These are phyloP conservation scores for Solanum tacnaense DNA, from an alignment of 257 asterid genomes.

Conservation along the genomic window DNA sequence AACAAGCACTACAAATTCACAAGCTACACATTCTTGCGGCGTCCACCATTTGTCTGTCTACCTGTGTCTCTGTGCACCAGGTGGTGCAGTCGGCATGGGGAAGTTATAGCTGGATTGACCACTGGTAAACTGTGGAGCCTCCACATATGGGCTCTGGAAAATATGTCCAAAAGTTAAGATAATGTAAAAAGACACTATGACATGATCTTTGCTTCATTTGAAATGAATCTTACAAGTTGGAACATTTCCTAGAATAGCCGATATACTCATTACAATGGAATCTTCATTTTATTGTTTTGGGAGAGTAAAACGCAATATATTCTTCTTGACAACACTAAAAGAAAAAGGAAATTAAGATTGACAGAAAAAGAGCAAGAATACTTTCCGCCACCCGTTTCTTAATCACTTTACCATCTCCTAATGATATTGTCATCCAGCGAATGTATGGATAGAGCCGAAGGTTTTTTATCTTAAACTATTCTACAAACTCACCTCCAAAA, in stretches of 20 bases:
- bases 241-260: neutral
- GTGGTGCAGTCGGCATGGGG: slow-evolving; percentile 95
- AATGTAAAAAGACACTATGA: neutral
- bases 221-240: neutral
- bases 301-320: neutral
- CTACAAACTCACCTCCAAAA: neutral
- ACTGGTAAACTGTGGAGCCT: slow-evolving; percentile 61
- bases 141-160: slow-evolving; percentile 90
- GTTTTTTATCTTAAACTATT: neutral
- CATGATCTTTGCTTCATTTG: neutral
- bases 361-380: neutral
- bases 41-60: slow-evolving; percentile 8
- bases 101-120: slow-evolving; percentile 33
- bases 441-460: neutral
- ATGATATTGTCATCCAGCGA: neutral
- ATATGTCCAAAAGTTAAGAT: neutral
- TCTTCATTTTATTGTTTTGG: neutral
- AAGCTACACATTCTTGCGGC: neutral
- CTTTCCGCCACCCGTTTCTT: neutral
- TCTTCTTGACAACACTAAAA: neutral
- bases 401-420: neutral
- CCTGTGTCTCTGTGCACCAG: slow-evolving; percentile 62
- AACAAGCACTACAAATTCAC: neutral
- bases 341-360: neutral
- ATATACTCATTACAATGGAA: neutral